Base-by-base conservation (phyloP, 1,139 yeast species). In the Kodamaea anthophila region DNA sequence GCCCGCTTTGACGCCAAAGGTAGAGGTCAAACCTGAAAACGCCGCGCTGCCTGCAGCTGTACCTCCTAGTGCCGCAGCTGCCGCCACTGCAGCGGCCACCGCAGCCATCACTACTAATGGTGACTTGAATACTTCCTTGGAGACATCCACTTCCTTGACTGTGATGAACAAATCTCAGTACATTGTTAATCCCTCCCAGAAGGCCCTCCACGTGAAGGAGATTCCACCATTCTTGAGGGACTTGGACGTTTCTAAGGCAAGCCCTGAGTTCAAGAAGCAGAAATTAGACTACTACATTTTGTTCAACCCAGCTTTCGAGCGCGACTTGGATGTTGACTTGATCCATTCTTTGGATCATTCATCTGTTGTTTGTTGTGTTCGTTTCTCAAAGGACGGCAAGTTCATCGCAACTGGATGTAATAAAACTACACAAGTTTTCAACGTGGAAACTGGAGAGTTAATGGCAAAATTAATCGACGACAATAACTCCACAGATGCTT, bases 381-480 rank as follows among this genome's bases (percentile, higher is more conserved):
- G 94, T 40, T 91, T 91, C 64, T 81, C 91, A 40, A 79, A 79
- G 44, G 95, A 87, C 55, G 97, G 97, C 40, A 84, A 85, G 58
- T 85, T 74, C 53, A 72, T 91, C 46, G 98, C 98, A 14, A 91
- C 98, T 14, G 98, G 98, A 26, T 88, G 97, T 64, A 91, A 91
- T 63, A 86, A 91, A 53, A 77, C 94, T 25, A 94, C 97, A 7
- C 96, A 87, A 57, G 95, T 91, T 38, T 91, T 81, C 60, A 84
- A 83, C 44, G 96, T 88, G 27, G 82, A 83, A 48, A 83, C 94
- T 16, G 98, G 98, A 43, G 93, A 85, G 49, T 67, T 86, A 41
- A 77, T 87, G 38, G 94, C 96, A 34, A 77, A 49, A 49, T 71
- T 91, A 44, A 79, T 84, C 43, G 97, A 91, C 56, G 96, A 88